Conservation (phyloP, 1,139 yeast genomes). For the Zygoascus sp. region DNA sequence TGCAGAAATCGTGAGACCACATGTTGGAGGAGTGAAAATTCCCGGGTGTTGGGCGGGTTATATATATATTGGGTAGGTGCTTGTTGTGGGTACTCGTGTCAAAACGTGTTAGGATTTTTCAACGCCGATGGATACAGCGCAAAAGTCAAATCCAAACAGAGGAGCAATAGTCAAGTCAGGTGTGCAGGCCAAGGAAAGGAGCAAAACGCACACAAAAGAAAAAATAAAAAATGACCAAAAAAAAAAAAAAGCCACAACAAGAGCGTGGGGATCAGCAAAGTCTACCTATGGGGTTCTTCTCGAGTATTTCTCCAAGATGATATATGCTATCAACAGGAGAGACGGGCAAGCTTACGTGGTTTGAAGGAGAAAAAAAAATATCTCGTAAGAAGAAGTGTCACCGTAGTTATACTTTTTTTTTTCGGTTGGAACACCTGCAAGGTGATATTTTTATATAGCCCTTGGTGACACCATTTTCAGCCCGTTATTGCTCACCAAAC, state of each 20-base stretch:
- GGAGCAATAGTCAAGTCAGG: background rate
- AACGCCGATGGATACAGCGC: background rate
- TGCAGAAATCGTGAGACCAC: slow-evolving; percentile 42
- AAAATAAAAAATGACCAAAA: no score
- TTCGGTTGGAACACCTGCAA: background rate
- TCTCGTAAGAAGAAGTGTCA: no score
- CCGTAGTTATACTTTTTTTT: no score
- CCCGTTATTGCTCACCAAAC: slow-evolving; percentile 2
- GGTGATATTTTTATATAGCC: slow-evolving; percentile 4
- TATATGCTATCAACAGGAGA: no score
- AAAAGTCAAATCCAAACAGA: background rate
- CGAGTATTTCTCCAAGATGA: no score
- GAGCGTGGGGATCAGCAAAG: no score
- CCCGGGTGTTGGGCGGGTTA: background rate
- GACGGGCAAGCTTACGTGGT: no score
- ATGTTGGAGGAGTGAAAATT: slow-evolving; percentile 16
- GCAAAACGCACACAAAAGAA: no score
- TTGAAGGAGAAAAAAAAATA: no score
- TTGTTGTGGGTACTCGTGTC: background rate
- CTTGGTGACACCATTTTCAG: slow-evolving; percentile 6
- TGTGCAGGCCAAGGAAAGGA: no score
- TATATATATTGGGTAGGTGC: background rate
- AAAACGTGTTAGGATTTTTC: slow-evolving; percentile 7
- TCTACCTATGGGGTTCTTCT: no score
- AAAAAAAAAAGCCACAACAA: no score